Percentiles rank a stretch among this genome's conserved stretches.
These are phyloP conservation scores for Crucibulum laeve DNA, from an alignment of 768 basidiomycete genomes.

Conservation along the genomic window DNA sequence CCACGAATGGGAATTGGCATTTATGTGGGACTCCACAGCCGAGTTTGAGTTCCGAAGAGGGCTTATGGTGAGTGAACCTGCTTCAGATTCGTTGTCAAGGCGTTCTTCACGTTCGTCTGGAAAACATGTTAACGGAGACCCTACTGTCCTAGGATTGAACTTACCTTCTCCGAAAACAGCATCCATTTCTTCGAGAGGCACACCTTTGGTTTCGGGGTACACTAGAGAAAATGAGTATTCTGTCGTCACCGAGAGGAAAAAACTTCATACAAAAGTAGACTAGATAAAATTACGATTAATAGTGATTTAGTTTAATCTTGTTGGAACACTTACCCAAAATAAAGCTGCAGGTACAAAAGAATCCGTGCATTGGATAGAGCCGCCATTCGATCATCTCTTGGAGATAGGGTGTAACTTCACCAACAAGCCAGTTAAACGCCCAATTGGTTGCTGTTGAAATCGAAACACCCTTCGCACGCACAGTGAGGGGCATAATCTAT, in stretches of 20 bases:
- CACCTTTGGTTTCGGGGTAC: conserved; percentile 84
- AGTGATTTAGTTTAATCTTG: not conserved
- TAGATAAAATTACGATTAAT: conserved; percentile 15
- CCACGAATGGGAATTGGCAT: no score
- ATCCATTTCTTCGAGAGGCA: conserved; percentile 90
- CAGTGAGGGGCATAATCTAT: conserved; percentile 88
- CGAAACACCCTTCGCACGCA: conserved; percentile 95
- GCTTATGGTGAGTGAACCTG: conserved; percentile 44
- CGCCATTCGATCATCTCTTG: conserved; percentile 89
- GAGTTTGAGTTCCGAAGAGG: no score
- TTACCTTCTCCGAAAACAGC: conserved; percentile 86
- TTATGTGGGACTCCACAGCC: no score
- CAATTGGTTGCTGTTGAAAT: conserved; percentile 88
- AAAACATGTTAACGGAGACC: not conserved
- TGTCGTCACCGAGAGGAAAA: not conserved
- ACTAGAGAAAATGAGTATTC: conserved; percentile 35
- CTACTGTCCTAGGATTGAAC: conserved; percentile 4
- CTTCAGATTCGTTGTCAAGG: conserved; percentile 61
- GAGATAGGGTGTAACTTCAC: conserved; percentile 80
- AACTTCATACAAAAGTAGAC: conserved; percentile 70
- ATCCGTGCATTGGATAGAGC: conserved; percentile 93
- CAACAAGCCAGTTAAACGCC: conserved; percentile 89
- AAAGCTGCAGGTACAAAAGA: conserved; percentile 86
- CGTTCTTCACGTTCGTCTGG: conserved; percentile 47
- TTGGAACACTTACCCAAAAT: conserved; percentile 50